phyloP scores from a whole-genome alignment of 2,329 filamentous ascomycete genomes.

The Aspergillus intermedius region DNA sequence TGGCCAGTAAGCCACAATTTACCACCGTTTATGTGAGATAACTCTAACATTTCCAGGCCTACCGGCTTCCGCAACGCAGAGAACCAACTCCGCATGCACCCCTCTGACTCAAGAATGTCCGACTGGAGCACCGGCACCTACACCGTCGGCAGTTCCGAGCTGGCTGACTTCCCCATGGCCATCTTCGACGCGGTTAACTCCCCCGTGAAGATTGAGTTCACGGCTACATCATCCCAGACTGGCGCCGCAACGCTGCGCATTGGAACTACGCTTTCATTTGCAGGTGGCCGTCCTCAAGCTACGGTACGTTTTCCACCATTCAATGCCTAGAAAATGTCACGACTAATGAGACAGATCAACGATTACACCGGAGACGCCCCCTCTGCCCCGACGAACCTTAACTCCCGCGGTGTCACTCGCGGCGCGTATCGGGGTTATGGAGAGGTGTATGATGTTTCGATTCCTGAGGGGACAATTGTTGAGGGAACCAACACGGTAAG shows the following conservation, averaged over 20 bases:
- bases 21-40: neutral
- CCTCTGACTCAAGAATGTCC: constrained; percentile 58
- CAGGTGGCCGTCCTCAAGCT: constrained; percentile 52
- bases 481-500: constrained; percentile 53
- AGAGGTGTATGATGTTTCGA: constrained; percentile 57
- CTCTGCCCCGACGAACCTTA: constrained; percentile 54
- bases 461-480: constrained; percentile 54
- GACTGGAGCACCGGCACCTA: constrained; percentile 56
- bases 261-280: constrained; percentile 58
- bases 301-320: constrained; percentile 15
- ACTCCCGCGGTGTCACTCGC: constrained; percentile 59
- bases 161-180: constrained; percentile 58
- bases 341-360: constrained; percentile 40
- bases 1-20: constrained; percentile 40
- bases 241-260: constrained; percentile 55
- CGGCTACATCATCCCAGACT: constrained; percentile 45
- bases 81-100: constrained; percentile 63
- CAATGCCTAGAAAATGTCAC: no score
- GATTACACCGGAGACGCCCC: constrained; percentile 45
- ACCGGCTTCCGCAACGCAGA: constrained; percentile 61
- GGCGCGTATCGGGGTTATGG: constrained; percentile 59
- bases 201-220: constrained; percentile 56
- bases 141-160: constrained; percentile 51
- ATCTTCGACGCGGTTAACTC: constrained; percentile 56
- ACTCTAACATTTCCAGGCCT: constrained; percentile 29